A percentile compares a stretch with the other conserved stretches of the same genome.
Evolutionary conservation across 176 grass and related monocot genomes (phyloP).

Genomic region (Dactylis glomerata): DNA sequence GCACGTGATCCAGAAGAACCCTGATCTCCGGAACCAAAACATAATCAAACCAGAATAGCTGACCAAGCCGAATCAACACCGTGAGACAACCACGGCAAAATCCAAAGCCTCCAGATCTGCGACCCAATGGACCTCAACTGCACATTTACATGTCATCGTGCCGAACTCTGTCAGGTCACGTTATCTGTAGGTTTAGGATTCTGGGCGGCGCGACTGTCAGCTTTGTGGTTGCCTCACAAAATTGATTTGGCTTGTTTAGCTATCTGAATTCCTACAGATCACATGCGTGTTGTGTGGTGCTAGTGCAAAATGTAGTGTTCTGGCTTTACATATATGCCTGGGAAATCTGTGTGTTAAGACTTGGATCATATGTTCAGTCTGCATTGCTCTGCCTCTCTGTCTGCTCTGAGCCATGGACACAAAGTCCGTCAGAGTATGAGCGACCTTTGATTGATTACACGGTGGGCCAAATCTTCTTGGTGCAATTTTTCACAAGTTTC

Average conservation of each 20-base stretch:
- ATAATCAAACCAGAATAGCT: background rate
- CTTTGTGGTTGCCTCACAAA: background rate
- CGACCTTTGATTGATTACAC: background rate
- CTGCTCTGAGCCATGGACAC: background rate
- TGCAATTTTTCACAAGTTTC: background rate
- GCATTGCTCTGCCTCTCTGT: background rate
- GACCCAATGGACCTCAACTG: background rate
- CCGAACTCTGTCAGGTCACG: background rate
- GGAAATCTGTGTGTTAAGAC: background rate
- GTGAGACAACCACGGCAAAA: background rate
- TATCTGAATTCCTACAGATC: background rate
- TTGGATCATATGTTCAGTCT: background rate
- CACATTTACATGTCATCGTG: background rate
- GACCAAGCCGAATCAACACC: background rate
- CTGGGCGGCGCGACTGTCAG: background rate
- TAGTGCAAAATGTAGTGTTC: background rate
- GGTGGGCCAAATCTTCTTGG: background rate
- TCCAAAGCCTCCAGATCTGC: background rate
- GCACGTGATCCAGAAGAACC: conserved; percentile 15
- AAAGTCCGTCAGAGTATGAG: background rate
- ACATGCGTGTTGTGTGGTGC: background rate
- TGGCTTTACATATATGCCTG: background rate
- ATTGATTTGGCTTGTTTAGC: background rate
- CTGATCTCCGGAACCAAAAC: background rate
- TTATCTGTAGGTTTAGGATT: background rate